Conservation (phyloP, 805 yeast species). For the Yueomyces sp. region DNA sequence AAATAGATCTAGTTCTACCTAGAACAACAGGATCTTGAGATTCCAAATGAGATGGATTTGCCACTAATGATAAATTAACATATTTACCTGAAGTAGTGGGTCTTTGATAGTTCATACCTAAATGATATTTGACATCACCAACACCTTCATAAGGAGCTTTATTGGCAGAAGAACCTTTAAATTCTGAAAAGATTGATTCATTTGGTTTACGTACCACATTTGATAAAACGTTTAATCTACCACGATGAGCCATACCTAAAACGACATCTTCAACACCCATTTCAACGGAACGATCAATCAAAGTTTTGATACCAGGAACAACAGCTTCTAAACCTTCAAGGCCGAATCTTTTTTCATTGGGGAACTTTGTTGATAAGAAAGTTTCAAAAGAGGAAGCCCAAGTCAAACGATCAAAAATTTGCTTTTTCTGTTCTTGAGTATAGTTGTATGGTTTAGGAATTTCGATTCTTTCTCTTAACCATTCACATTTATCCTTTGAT, state of each 20-base stretch:
- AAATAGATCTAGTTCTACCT: conserved; percentile 95
- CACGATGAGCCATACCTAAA: conserved; percentile 99
- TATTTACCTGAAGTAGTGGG: conserved; percentile 98
- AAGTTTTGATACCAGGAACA: conserved; percentile 92
- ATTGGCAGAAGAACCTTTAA: conserved; percentile 68
- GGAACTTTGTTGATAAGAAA: conserved; percentile 88
- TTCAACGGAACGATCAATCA: conserved; percentile 88
- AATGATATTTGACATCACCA: conserved; percentile 97
- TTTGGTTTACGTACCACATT: conserved; percentile 98
- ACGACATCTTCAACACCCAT: conserved; percentile 90
- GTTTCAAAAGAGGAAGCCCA: conserved; percentile 94
- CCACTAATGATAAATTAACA: conserved; percentile 90
- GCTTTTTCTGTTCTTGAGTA: conserved; percentile 82
- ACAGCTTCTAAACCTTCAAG: conserved; percentile 96
- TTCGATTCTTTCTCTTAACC: conserved; percentile 95
- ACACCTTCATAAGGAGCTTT: conserved; percentile 76
- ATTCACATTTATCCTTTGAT: conserved; percentile 87
- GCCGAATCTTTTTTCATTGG: conserved; percentile 97
- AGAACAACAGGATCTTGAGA: conserved; percentile 98
- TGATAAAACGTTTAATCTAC: conserved; percentile 93
- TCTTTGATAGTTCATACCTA: conserved; percentile 98
- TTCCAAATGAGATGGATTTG: conserved; percentile 98
- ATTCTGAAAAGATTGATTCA: conserved; percentile 94
- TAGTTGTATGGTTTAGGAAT: conserved; percentile 78
- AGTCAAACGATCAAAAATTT: conserved; percentile 87